Base-by-base conservation (phyloP, 2,329 filamentous ascomycete genomes). In the Neonectria magnoliae region DNA sequence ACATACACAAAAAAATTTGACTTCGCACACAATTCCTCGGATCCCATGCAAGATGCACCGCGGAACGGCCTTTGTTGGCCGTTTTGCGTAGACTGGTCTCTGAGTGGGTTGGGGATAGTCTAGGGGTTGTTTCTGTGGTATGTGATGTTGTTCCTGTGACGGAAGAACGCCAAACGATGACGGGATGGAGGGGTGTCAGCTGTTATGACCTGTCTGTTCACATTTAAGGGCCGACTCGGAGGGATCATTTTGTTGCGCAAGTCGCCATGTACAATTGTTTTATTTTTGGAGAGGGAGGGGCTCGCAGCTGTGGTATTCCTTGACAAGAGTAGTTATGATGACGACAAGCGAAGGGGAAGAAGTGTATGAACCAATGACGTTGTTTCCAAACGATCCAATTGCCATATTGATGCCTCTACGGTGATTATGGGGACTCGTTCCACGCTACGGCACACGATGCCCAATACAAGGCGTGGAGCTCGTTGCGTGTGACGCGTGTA, bases 1-100 rank as follows among this genome's bases (percentile, higher is more conserved):
- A 75, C 70, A 77, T 78, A 73, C 73, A 77, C 71, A 70, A 72
- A 68, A 73, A 71, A 71, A 68, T 73, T 73, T 73, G 68, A 74
- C 68, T 71, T 73, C 65, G 57, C 62, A 71, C 67, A 57, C 68
- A 66, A 45, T 64, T 71, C 44, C 61, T 69, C 62, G 66, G 64
- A 67, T 69, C 62, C 62, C 63, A 68, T 65, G 66, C 67, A 65
- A 68, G 62, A 64, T 71, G 53, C 64, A 68, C 57, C 65, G 60
- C 64, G 50, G 29, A 58, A 52, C 64, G 48, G 72, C 67, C 62
- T 59, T 25, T 25, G 25, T 25, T 50, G 51, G 52, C 55, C 29
- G 56, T 64, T 58, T 64, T 52, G 58, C 71, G 71, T 73, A 73
- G 71, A 69, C 60, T 66, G 68, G 66, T 64, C 62, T 61, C 57